Percentiles rank a stretch among this genome's conserved stretches.
phyloP scores from a whole-genome alignment of 345 rosid genomes.

The Cardamine occulta region DNA sequence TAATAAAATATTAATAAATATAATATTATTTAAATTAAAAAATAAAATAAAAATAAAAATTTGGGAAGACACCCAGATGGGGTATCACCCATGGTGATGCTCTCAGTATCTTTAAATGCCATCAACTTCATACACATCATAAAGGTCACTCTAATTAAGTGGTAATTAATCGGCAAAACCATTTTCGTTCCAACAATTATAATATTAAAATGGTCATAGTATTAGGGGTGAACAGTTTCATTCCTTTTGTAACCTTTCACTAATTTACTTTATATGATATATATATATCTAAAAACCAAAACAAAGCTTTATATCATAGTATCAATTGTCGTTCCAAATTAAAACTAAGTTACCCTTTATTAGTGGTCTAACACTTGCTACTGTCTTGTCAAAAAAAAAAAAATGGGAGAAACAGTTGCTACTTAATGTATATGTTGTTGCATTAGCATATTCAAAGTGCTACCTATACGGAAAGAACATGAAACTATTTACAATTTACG shows the following conservation, averaged over 20 bases:
- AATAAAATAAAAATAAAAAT: too few species aligned
- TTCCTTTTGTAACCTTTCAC: neutral
- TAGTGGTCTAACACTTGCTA: constrained; percentile 3
- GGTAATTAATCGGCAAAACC: constrained; percentile 17
- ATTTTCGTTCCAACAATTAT: constrained; percentile 12
- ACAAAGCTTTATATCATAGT: neutral
- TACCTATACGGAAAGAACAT: neutral
- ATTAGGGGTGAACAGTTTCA: constrained; percentile 12
- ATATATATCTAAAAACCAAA: neutral
- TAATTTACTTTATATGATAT: neutral
- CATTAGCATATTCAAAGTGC: neutral
- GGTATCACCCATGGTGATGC: too few species aligned
- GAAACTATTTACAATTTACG: neutral
- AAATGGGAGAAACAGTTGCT: neutral
- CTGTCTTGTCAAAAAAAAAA: neutral
- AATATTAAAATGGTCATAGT: constrained; percentile 13
- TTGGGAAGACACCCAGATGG: too few species aligned
- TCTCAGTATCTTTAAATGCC: constrained; percentile 30
- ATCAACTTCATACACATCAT: constrained; percentile 14
- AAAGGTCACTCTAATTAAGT: constrained; percentile 13
- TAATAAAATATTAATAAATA: too few species aligned
- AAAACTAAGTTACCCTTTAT: neutral
- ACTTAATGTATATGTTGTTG: neutral
- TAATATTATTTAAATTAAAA: too few species aligned
- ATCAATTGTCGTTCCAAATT: neutral